Base-by-base conservation (phyloP, 2,329 filamentous ascomycete species). In the Purpureocillium takamizusanense region DNA sequence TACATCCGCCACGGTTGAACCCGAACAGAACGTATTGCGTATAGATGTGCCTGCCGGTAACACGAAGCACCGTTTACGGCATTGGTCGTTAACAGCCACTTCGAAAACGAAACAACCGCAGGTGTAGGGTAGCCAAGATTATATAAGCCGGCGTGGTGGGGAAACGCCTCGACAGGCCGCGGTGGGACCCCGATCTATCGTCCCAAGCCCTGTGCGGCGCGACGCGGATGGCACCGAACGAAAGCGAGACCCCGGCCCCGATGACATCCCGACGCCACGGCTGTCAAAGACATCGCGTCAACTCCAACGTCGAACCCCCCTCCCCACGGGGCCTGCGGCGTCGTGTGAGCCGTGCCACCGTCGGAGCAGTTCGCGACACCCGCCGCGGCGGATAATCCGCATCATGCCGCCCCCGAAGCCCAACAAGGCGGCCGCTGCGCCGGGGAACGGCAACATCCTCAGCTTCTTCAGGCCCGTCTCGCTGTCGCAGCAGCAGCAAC, bases 391-490 rank as follows among this genome's bases (percentile, higher is more conserved):
- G 28, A 12, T 13, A 12, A 21, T 18, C 16, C 10, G 25, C 15
- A 31, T 27, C 32, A 45, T 46, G 44, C 36, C 57, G 44, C 46
- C 53, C 13, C 46, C 54, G 40, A 48, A 40, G 11, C 25, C 23
- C 10, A 25, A 53, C 47, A 40, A 60, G 35, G 10, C 42, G 37
- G 21, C 21, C 21, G 21, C 21, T 10, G 21, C 21, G 27, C 5
- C 33, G 2, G 13, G 15, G 10, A 37, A 59, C 47, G 51, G 47
- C 36, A 56, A 42, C 44, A 65, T 66, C 39, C 48, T 54, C 39
- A 60, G 50, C 47, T 67, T 65, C 46, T 67, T 67, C 46, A 60
- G 57, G 44, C 55, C 60, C 21, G 41, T 45, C 23, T 31, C 47
- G 32, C 51, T 42, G 36, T 31, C 42, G 13, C 40, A n/a, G n/a